Conservation (phyloP, 1,284 basidiomycete genomes). For the Grifola frondosa region DNA sequence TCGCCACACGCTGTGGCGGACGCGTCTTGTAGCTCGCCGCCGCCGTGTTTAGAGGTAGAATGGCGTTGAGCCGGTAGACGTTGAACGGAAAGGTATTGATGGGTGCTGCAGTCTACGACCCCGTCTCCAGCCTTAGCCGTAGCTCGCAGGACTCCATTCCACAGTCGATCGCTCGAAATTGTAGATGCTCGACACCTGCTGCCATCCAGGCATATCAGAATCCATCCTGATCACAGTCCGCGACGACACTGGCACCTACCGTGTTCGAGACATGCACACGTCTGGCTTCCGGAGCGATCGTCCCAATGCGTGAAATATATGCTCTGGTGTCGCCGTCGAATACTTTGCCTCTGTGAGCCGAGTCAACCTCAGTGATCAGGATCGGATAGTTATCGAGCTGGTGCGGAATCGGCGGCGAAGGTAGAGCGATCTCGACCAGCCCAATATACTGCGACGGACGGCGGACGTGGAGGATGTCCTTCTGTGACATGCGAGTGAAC, state of each 20-base stretch:
- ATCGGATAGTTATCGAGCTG: slow-evolving; percentile 25
- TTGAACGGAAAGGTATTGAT: too few species aligned
- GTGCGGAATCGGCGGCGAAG: slow-evolving; percentile 17
- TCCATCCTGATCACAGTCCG: too few species aligned
- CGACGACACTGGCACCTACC: too few species aligned
- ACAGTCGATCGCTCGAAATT: slow-evolving; percentile 27
- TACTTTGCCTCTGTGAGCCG: slow-evolving; percentile 8
- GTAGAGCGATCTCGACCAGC: slow-evolving; percentile 21
- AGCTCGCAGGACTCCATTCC: slow-evolving; percentile 29
- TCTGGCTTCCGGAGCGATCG: slow-evolving; percentile 7
- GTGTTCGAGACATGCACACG: slow-evolving; percentile 6
- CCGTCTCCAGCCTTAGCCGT: background rate
- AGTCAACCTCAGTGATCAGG: slow-evolving; percentile 19
- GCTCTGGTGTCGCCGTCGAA: slow-evolving; percentile 10
- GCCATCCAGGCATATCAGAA: too few species aligned
- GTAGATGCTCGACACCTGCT: too few species aligned
- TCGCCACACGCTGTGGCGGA: slow-evolving; percentile 11
- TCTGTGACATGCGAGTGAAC: too few species aligned
- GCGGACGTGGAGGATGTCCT: slow-evolving; percentile 18
- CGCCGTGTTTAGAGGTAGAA: slow-evolving; percentile 16
- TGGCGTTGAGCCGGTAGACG: too few species aligned
- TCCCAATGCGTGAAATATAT: slow-evolving; percentile 1
- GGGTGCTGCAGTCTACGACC: too few species aligned
- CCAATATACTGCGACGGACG: slow-evolving; percentile 28
- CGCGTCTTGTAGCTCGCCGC: slow-evolving; percentile 18